These are phyloP conservation scores for Peronospora destructor DNA, from an alignment of 352 stramenopile genomes.

Conservation along the genomic window DNA sequence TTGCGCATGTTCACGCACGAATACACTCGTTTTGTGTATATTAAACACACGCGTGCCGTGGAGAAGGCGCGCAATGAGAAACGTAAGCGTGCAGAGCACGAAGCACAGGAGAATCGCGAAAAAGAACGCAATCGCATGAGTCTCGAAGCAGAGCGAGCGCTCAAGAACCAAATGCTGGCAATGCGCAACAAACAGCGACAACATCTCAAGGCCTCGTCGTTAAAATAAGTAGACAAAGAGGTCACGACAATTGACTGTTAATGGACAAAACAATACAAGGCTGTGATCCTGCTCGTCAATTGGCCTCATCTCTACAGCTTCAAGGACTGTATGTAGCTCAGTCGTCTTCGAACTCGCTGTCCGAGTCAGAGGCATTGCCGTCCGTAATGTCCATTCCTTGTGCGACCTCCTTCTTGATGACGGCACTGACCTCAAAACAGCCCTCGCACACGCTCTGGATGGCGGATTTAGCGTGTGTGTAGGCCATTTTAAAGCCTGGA, in stretches of 20 bases:
- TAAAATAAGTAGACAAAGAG: conserved; percentile 16
- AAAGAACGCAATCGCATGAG: conserved; percentile 62
- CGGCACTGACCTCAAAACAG: conserved; percentile 71
- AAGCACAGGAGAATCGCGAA: conserved; percentile 49
- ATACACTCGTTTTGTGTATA: conserved; percentile 80
- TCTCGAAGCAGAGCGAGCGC: conserved; percentile 52
- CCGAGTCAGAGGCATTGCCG: conserved; percentile 65
- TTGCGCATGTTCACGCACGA: conserved; percentile 69
- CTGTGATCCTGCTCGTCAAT: neutral
- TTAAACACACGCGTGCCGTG: conserved; percentile 71
- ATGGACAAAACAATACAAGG: conserved; percentile 4
- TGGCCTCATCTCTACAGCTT: neutral
- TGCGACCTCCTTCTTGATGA: conserved; percentile 67
- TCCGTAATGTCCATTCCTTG: conserved; percentile 52
- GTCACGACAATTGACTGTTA: conserved; percentile 14
- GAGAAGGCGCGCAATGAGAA: conserved; percentile 68
- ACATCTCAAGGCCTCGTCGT: conserved; percentile 29
- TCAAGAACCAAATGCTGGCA: conserved; percentile 76
- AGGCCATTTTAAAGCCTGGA: conserved; percentile 83
- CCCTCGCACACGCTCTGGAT: conserved; percentile 73
- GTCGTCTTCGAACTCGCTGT: conserved; percentile 82
- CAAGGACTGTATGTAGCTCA: conserved; percentile 5
- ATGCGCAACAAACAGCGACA: conserved; percentile 74
- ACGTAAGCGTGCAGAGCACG: conserved; percentile 58
- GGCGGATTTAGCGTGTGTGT: conserved; percentile 81